Percentiles rank a stretch among this genome's conserved stretches.
These are phyloP conservation scores for Talaromyces rugulosus DNA, from an alignment of 2,329 filamentous ascomycete genomes.

Conservation along the genomic window DNA sequence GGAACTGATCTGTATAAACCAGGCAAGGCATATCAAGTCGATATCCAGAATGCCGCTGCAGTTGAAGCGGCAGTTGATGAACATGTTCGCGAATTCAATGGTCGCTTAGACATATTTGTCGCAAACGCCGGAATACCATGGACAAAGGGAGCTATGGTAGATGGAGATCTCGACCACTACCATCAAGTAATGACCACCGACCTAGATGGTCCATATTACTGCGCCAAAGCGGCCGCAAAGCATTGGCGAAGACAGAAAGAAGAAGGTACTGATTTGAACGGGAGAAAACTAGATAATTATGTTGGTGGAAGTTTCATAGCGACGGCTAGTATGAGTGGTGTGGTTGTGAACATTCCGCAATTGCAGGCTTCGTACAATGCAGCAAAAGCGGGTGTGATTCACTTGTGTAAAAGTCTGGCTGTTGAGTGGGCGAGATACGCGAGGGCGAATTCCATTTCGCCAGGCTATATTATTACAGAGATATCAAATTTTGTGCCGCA, in stretches of 20 bases:
- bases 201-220: constrained; percentile 68
- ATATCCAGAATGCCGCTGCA: not conserved
- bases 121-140: constrained; percentile 70
- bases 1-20: not conserved
- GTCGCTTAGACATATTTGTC: constrained; percentile 67
- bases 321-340: constrained; percentile 55
- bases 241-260: constrained; percentile 66
- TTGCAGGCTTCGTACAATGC: constrained; percentile 59
- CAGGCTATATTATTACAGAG: not conserved
- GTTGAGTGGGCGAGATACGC: constrained; percentile 52
- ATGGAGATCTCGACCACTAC: constrained; percentile 15
- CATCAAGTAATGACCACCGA: constrained; percentile 16
- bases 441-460: constrained; percentile 46
- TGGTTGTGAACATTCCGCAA: constrained; percentile 63
- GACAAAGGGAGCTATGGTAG: constrained; percentile 26
- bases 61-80: not conserved
- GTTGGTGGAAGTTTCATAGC: not conserved
- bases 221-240: constrained; percentile 60
- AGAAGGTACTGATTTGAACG: constrained; percentile 41
- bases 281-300: not conserved
- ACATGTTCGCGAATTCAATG: constrained; percentile 41
- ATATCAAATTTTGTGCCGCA: not conserved
- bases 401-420: constrained; percentile 50
- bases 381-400: constrained; percentile 51
- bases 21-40: not conserved